Base-by-base conservation (phyloP, 495 filamentous ascomycete genomes). In the Neurospora sp. region DNA sequence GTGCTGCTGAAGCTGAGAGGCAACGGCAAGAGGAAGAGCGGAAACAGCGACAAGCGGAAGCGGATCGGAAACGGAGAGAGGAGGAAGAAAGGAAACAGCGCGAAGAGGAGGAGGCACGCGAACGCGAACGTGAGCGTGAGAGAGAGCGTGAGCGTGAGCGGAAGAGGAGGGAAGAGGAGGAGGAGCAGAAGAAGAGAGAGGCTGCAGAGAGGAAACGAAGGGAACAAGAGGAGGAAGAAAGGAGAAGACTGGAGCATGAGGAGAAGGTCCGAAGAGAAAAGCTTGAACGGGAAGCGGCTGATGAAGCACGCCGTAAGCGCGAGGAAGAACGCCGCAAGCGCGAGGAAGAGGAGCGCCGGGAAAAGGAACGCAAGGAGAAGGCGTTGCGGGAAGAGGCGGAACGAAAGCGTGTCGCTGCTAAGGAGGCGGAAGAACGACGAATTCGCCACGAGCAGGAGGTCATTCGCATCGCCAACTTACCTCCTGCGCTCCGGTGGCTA, bases 351-450 rank as follows among this genome's bases (percentile, higher is more conserved):
- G 73, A 77, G 68, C 69, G 61, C 41, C 71, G 69, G 40, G 76
- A 77, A 40, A 72, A 74, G 31, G 77, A 79, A 40, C 76, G 79
- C 69, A 80, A 78, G 68, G 79, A 83, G 72, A 77, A 75, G 2
- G 86, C 88, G 75, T 81, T 81, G 40, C 77, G 77, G 37, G 85
- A 88, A 71, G 89, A 91, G 75, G 80, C 85, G 79, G 89, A 91
- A 81, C 88, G 90, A 12, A 78, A 80, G 46, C 82, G 78, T 44
- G 82, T 76, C 12, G 86, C 84, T 48, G 87, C 88, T 35, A 84
- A 87, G 66, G 87, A 92, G 75, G 87, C 87, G 8, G 85, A 87
- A 71, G 82, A 85, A 61, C 81, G 83, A 44, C 80, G 83, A 68
- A 79, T 83, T 10, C 82, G 81, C 70, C 82, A 82, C 68, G 83